Evolutionary conservation across 1,284 basidiomycete genomes (phyloP).

Genomic region (Austroboletus novae-zelandiae): DNA sequence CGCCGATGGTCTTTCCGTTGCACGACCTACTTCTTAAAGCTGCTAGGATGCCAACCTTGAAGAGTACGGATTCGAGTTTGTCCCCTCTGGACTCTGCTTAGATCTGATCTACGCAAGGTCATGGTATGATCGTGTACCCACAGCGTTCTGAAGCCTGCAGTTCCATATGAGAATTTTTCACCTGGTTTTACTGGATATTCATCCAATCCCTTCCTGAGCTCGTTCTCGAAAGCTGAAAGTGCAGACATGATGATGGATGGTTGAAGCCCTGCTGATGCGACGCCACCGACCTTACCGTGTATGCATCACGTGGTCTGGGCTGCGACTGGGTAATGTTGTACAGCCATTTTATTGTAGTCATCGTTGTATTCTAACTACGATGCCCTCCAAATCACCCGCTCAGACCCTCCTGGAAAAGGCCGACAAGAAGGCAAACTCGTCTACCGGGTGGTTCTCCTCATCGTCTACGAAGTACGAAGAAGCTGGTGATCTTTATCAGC

Average conservation of each 20-base stretch:
- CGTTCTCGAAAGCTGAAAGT: conserved; percentile 29
- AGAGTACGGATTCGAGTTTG: conserved; percentile 89
- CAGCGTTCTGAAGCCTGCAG: conserved; percentile 93
- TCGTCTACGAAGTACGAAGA: conserved; percentile 84
- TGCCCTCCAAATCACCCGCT: conserved; percentile 48
- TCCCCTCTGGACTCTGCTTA: conserved; percentile 54
- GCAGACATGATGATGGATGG: conserved; percentile 37
- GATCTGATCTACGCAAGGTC: conserved; percentile 11
- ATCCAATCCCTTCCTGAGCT: conserved; percentile 49
- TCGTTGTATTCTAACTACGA: conserved; percentile 24
- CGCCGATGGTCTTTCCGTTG: conserved; percentile 89
- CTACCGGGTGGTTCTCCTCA: conserved; percentile 85
- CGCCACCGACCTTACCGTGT: not conserved
- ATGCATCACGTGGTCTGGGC: conserved; percentile 21
- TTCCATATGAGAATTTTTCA: conserved; percentile 84
- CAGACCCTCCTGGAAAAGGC: conserved; percentile 79
- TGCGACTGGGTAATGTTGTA: not conserved
- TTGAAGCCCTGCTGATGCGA: not conserved
- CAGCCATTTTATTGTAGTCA: not conserved
- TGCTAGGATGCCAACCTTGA: conserved; percentile 90
- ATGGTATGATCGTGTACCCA: conserved; percentile 43
- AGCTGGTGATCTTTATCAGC: conserved; percentile 90
- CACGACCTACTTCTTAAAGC: conserved; percentile 88
- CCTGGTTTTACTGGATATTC: conserved; percentile 63
- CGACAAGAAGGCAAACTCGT: conserved; percentile 87